phyloP scores from a whole-genome alignment of 257 asterid genomes.

The Voacanga thouarsii region DNA sequence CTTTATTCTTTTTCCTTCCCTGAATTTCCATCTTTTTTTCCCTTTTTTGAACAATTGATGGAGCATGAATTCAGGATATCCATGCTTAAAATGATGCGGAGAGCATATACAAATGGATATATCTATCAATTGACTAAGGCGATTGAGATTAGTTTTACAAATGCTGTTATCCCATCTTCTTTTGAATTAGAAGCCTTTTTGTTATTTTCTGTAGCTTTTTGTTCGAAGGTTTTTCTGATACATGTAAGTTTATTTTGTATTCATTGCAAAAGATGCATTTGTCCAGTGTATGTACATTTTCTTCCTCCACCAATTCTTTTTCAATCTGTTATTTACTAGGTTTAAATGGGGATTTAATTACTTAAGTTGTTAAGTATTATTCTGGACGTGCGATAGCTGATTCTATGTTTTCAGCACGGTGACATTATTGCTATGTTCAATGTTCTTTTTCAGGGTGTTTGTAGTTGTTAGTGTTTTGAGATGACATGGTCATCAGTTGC shows the following conservation, averaged over 20 bases:
- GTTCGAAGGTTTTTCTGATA: background rate
- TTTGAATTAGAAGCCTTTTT: background rate
- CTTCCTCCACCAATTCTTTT: too few species aligned
- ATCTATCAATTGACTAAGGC: background rate
- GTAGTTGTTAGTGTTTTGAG: slow-evolving; percentile 1
- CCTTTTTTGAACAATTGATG: background rate
- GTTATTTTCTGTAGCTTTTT: background rate
- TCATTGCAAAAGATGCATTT: background rate
- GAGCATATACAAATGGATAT: background rate
- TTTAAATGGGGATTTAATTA: background rate
- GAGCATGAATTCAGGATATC: background rate
- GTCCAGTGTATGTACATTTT: background rate
- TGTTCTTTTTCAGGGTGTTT: background rate
- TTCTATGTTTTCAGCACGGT: background rate
- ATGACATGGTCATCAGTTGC: background rate
- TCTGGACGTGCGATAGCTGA: background rate
- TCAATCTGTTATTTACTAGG: background rate
- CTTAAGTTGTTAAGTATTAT: background rate
- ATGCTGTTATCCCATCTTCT: background rate
- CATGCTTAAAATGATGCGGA: slow-evolving; percentile 6
- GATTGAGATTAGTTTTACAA: background rate
- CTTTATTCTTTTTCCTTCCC: background rate
- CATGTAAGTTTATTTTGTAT: background rate
- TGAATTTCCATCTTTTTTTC: background rate
- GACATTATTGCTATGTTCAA: background rate